phyloP scores from a whole-genome alignment of 139 green algal species.

The Picochlorum sp. region DNA sequence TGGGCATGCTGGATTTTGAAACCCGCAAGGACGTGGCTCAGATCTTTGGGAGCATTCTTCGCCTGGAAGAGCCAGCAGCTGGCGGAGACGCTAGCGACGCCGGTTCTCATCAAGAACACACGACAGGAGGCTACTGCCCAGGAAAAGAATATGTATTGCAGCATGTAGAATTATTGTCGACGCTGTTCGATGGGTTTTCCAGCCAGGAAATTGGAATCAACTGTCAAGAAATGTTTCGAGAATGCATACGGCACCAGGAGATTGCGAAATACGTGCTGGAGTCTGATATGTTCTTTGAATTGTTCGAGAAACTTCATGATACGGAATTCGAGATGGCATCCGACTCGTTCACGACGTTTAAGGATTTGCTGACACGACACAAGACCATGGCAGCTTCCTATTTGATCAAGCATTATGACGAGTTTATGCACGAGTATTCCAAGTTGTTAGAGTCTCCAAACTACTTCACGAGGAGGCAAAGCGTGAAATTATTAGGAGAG shows the following conservation, averaged over 20 bases:
- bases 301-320: conserved; percentile 79
- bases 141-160: conserved; percentile 53
- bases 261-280: conserved; percentile 33
- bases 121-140: conserved; percentile 29
- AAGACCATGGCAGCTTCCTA: conserved; percentile 64
- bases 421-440: conserved; percentile 73
- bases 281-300: conserved; percentile 31
- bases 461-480: conserved; percentile 87
- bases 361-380: conserved; percentile 82
- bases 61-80: conserved; percentile 44
- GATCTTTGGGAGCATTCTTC: conserved; percentile 63
- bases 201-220: conserved; percentile 68
- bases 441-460: conserved; percentile 73
- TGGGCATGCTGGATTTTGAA: conserved; percentile 79
- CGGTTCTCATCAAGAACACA: no score
- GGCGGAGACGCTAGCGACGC: no score
- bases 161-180: conserved; percentile 49
- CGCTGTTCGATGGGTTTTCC: conserved; percentile 62
- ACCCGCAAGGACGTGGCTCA: conserved; percentile 67
- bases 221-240: conserved; percentile 75
- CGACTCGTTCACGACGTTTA: conserved; percentile 87
- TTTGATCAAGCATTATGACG: conserved; percentile 47
- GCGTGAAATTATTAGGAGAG: conserved; percentile 86
- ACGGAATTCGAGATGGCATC: conserved; percentile 86
- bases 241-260: conserved; percentile 66